Evolutionary conservation across 441 rosid genomes (phyloP).

Genomic region (Arabidopsis hybrid): DNA sequence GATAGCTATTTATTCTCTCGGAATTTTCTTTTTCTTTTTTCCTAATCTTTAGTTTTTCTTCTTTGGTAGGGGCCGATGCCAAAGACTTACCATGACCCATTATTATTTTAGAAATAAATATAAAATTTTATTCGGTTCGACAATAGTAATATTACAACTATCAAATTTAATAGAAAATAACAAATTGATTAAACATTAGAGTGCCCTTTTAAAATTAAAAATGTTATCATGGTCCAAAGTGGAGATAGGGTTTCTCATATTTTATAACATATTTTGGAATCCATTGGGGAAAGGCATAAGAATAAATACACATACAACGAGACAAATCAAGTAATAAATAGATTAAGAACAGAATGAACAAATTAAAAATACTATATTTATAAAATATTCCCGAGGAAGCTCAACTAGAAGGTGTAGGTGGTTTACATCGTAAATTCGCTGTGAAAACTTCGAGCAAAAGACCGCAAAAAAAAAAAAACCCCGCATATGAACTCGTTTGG

Average conservation of each 20-base stretch:
- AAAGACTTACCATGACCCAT: constrained; percentile 37
- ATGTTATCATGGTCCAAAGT: constrained; percentile 46
- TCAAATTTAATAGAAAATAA: constrained; percentile 8
- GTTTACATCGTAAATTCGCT: background rate
- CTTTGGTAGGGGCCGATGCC: constrained; percentile 34
- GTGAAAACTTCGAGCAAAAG: background rate
- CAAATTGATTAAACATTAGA: background rate
- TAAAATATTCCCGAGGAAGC: background rate
- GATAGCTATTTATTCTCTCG: constrained; percentile 40
- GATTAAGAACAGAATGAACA: constrained; percentile 12
- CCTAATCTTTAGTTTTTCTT: constrained; percentile 8
- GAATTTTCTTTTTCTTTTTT: constrained; percentile 34
- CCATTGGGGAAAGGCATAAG: constrained; percentile 34
- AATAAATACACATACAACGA: constrained; percentile 38
- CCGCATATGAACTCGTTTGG: background rate
- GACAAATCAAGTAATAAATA: constrained; percentile 28
- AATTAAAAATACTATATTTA: background rate
- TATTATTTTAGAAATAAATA: background rate
- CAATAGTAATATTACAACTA: constrained; percentile 32
- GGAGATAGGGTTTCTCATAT: constrained; percentile 43
- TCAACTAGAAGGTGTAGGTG: background rate
- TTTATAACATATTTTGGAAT: constrained; percentile 38
- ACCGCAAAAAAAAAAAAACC: background rate
- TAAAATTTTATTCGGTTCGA: constrained; percentile 32
- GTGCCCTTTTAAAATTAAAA: constrained; percentile 17